phyloP scores from a whole-genome alignment of 805 yeast species.

The Candida taoyuanica region DNA sequence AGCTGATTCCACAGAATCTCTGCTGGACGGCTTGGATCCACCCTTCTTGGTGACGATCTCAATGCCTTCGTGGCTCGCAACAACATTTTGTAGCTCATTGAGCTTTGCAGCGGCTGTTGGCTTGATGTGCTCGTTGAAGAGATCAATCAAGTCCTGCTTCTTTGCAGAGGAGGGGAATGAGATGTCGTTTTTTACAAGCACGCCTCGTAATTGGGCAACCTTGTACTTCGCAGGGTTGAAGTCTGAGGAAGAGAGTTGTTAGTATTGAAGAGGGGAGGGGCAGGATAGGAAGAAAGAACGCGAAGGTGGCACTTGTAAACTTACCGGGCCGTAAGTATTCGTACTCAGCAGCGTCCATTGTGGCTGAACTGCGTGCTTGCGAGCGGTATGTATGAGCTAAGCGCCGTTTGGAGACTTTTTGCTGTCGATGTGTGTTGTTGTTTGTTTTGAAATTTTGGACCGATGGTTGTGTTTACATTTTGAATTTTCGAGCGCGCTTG shows the following conservation, averaged over 20 bases:
- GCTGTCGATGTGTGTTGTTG: background rate
- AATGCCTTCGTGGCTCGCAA: conserved; percentile 34
- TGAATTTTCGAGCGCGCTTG: too few relatives aligned
- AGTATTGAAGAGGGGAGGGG: background rate
- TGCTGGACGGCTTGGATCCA: background rate
- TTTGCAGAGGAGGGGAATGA: conserved; percentile 57
- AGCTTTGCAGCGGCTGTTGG: conserved; percentile 44
- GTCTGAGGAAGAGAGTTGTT: conserved; percentile 29
- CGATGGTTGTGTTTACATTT: conserved; percentile 2
- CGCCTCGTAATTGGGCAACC: conserved; percentile 64
- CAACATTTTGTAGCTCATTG: conserved; percentile 27
- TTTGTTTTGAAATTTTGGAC: conserved; percentile 1
- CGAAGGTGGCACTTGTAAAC: too few relatives aligned
- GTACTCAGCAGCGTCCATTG: conserved; percentile 35
- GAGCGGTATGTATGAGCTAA: background rate
- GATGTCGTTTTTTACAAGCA: conserved; percentile 61
- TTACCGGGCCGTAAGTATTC: conserved; percentile 34
- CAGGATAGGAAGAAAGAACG: background rate
- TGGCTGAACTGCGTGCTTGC: background rate
- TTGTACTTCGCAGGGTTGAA: conserved; percentile 65
- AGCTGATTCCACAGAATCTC: too few relatives aligned
- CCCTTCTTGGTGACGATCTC: conserved; percentile 31
- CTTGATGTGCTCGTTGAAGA: conserved; percentile 51
- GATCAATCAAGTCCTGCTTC: conserved; percentile 57
- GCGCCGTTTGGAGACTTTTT: background rate